Base-by-base conservation (phyloP, 1,284 basidiomycete genomes). In the Afroboletus lepidellus region DNA sequence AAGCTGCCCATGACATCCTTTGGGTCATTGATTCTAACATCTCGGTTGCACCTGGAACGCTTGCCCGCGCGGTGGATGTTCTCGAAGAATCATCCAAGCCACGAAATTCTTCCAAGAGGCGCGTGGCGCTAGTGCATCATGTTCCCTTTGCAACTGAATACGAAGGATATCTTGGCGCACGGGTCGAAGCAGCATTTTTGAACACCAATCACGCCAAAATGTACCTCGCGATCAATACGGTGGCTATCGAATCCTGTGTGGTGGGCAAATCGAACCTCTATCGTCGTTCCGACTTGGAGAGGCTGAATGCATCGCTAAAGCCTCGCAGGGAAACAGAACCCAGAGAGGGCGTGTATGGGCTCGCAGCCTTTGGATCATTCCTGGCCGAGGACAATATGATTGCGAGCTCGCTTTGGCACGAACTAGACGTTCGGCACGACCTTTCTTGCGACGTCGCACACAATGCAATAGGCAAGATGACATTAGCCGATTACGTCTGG, bases 131-230 rank as follows among this genome's bases (percentile, higher is more conserved):
- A 8, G 92, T 99, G 1, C 97, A 99, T 69, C 97, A 99, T 69
- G 91, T 98, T 8, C 97, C 97, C 0, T 90, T 94, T 60, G 97
- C 92, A 0, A 83, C 89, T 48, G 81, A 89, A 71, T 78, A 81
- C 66, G 78, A 84, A 66, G 72, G 74, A 34, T 72, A 72, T 60
- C 74, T 92, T 54, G 97, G 95, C 0, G 88, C 94, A 15, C 78
- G 84, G 53, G 79, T 99, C 33, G 97, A 99, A 72, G 89, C 93
- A 55, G 93, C 92, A 1, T 99, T 98, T 68, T 75, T 99, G 46
- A 97, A 96, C 67, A 96, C 94, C 5, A 98, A 94, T 48, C 97
- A 99, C 65, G 96, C 96, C 15, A 98, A 97, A 71, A 99, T 99
- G 96, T 99, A 99, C 66, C 79, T 98, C 48, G 94, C 94, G 9